Conservation (phyloP, 345 rosid species). For the Arabis hirsuta region DNA sequence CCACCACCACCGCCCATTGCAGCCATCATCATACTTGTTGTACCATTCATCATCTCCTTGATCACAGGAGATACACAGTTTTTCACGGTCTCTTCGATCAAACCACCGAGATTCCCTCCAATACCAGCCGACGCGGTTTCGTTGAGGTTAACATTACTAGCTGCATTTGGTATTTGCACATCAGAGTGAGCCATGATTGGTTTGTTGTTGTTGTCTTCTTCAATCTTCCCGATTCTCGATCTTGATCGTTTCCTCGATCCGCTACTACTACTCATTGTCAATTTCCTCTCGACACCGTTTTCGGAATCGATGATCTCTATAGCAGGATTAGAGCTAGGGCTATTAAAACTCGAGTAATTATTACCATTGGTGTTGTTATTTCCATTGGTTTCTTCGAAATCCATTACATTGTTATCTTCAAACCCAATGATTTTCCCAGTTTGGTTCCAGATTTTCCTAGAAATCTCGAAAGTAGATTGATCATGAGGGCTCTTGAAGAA, state of each 20-base stretch:
- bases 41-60: conserved; percentile 56
- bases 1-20: conserved; percentile 42
- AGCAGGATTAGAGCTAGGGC: conserved; percentile 36
- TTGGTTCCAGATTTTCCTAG: conserved; percentile 87
- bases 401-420: conserved; percentile 61
- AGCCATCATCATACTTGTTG: conserved; percentile 45
- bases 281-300: conserved; percentile 51
- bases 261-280: conserved; percentile 41
- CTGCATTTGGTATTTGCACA: conserved; percentile 34
- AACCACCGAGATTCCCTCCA: conserved; percentile 38
- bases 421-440: conserved; percentile 48
- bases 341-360: conserved; percentile 30
- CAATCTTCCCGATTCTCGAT: conserved; percentile 50
- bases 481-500: conserved; percentile 87
- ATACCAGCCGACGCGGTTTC: conserved; percentile 34
- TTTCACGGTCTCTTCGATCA: conserved; percentile 45
- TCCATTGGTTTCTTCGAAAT: conserved; percentile 66
- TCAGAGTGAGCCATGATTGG: conserved; percentile 31
- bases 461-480: conserved; percentile 94
- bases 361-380: conserved; percentile 36
- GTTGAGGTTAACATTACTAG: conserved; percentile 41
- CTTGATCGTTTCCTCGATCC: conserved; percentile 64
- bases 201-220: conserved; percentile 60
- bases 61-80: conserved; percentile 53
- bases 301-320: conserved; percentile 47